Base-by-base conservation (phyloP, 2,329 filamentous ascomycete species). In the Lasiodiplodia sp. region DNA sequence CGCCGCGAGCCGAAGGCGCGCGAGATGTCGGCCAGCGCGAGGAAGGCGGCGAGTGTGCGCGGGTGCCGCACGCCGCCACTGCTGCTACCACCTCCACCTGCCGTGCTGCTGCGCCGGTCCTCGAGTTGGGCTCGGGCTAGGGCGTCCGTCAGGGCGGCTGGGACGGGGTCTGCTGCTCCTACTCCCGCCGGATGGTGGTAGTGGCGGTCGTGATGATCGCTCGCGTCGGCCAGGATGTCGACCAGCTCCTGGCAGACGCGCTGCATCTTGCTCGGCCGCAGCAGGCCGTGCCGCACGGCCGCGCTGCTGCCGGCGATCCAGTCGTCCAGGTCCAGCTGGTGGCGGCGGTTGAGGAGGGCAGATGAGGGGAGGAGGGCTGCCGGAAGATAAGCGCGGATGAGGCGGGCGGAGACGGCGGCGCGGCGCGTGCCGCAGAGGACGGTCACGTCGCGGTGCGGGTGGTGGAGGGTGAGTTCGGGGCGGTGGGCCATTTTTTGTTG, bases 241-340 rank as follows among this genome's bases (percentile, higher is more conserved):
- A 58, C 38, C 18, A 67, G 21, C 2, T 49, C 53, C 14, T 23
- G 11, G 64, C 37, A 55, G 38, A 56, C 18, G 18, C 37, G 38
- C 25, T 23, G 34, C 37, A 51, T 58, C 14, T 37, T 49, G 53
- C 18, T 8, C 38, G 52, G 10, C 18, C 52, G 53, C 21, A 67
- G 40, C 21, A 67, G 28, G 28, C 25, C 37, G 31, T 47, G 38
- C 25, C 38, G 23, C 37, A 49, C 34, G 12, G 55, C 18, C n/a
- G 66, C 31, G 44, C 38, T 28, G 44, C 21, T 5, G 28, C 28
- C 11, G n/a, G 66, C 21, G 56, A 53, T 53, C 55, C 62, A 53
- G 53, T 25, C 53, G 66, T 52, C 44, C 6, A 67, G 40, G 55
- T 67, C 66, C 31, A 67, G 55, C n/a, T 53, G 47, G 44, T 67